phyloP scores from a whole-genome alignment of 1,284 basidiomycete species.

The Fomitopsis betulina region DNA sequence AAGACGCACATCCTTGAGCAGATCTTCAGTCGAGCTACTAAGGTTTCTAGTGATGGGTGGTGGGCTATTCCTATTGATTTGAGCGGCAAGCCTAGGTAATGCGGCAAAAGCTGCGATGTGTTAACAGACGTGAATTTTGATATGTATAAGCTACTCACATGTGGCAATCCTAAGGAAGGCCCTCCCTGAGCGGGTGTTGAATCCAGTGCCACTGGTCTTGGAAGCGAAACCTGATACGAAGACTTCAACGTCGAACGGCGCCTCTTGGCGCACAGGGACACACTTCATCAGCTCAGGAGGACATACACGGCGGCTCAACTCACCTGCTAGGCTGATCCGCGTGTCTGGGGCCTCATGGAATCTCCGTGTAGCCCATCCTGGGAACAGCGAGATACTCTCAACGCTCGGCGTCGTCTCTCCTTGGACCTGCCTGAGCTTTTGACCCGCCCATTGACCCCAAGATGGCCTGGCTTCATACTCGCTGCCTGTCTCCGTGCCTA shows the following conservation, averaged over 20 bases:
- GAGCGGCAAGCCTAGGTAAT: slow-evolving; percentile 42
- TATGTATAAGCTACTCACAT: slow-evolving; percentile 37
- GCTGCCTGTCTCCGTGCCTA: slow-evolving; percentile 10
- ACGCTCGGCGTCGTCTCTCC: slow-evolving; percentile 17
- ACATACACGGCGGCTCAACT: background rate
- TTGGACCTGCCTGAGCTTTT: slow-evolving; percentile 32
- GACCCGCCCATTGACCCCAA: slow-evolving; percentile 46
- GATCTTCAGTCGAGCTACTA: slow-evolving; percentile 45
- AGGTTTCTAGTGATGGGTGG: slow-evolving; percentile 13
- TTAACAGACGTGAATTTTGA: background rate
- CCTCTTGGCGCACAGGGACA: slow-evolving; percentile 22
- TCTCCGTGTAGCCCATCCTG: slow-evolving; percentile 37
- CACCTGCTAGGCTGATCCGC: slow-evolving; percentile 12
- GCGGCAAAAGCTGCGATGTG: slow-evolving; percentile 50
- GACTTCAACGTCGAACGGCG: slow-evolving; percentile 62
- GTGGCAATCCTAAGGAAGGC: slow-evolving; percentile 76
- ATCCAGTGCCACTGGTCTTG: slow-evolving; percentile 54
- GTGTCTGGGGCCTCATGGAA: slow-evolving; percentile 20
- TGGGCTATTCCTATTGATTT: slow-evolving; percentile 9
- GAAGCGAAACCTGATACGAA: slow-evolving; percentile 75
- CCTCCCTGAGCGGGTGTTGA: slow-evolving; percentile 66
- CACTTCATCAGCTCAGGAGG: background rate
- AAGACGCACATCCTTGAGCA: slow-evolving; percentile 37
- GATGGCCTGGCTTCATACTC: slow-evolving; percentile 25
- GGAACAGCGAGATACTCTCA: slow-evolving; percentile 34